Conservation (phyloP, 257 asterid species). For the Leptodermis oblonga region DNA sequence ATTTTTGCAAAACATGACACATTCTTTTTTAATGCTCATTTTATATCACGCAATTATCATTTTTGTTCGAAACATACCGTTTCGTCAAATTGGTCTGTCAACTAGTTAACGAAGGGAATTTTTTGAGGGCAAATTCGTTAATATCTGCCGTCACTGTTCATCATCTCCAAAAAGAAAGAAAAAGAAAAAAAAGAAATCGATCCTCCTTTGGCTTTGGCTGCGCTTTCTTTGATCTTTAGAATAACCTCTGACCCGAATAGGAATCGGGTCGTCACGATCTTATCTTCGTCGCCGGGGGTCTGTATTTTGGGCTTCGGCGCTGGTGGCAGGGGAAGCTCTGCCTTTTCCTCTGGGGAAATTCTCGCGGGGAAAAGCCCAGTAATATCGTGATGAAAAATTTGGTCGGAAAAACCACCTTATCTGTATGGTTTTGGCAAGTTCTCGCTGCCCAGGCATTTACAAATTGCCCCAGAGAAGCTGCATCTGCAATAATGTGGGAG, state of each 20-base stretch:
- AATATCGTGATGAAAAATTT: constrained; percentile 5
- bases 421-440: background rate
- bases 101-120: no score
- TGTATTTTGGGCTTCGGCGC: background rate
- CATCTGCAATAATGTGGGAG: constrained; percentile 22
- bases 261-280: constrained; percentile 16
- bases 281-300: background rate
- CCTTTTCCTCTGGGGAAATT: constrained; percentile 5
- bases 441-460: constrained; percentile 17
- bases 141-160: no score
- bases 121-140: no score
- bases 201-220: background rate
- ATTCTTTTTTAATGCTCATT: no score
- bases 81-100: no score
- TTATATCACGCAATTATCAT: no score
- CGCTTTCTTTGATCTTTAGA: background rate
- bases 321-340: constrained; percentile 7
- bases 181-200: no score
- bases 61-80: no score
- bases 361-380: constrained; percentile 15
- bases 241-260: background rate
- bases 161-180: no score
- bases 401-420: background rate
- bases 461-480: background rate
- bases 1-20: no score